Percentiles rank a stretch among this genome's conserved stretches.
These are phyloP conservation scores for Beta corolliflora DNA, from an alignment of 179 eudicot genomes.

Conservation along the genomic window DNA sequence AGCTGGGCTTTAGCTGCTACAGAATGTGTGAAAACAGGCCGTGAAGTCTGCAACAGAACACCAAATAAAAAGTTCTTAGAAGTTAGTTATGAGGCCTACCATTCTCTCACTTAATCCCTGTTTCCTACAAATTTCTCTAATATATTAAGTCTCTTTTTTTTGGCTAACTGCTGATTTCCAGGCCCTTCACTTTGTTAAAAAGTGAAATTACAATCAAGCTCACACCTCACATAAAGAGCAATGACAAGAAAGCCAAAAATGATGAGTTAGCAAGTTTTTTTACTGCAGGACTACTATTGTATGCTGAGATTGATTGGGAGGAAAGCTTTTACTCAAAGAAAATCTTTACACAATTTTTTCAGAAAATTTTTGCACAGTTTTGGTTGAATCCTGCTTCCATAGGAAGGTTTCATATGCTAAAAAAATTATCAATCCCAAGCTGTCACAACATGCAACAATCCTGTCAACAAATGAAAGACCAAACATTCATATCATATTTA, in stretches of 20 bases:
- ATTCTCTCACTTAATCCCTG: neutral
- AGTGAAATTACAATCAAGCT: neutral
- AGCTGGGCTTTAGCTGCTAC: slow-evolving; percentile 47
- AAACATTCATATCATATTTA: neutral
- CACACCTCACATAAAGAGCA: neutral
- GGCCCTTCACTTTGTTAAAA: neutral
- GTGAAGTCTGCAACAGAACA: slow-evolving; percentile 38
- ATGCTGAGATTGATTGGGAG: neutral
- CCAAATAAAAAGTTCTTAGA: slow-evolving; percentile 5
- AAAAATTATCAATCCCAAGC: neutral
- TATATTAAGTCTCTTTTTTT: neutral
- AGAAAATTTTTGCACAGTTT: neutral
- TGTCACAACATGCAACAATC: neutral
- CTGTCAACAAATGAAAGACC: neutral
- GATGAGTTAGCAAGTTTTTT: neutral
- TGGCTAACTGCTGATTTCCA: neutral
- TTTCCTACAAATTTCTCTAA: neutral
- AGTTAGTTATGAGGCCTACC: neutral
- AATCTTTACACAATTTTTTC: neutral
- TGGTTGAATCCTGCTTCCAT: neutral
- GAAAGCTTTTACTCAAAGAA: neutral
- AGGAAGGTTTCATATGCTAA: neutral
- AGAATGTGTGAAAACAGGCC: slow-evolving; percentile 38
- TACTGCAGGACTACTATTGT: neutral
- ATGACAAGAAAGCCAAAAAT: neutral